A percentile compares a stretch with the other conserved stretches of the same genome.
phyloP scores from a whole-genome alignment of 2,329 filamentous ascomycete genomes.

The Chrysoporthe austroafricana region DNA sequence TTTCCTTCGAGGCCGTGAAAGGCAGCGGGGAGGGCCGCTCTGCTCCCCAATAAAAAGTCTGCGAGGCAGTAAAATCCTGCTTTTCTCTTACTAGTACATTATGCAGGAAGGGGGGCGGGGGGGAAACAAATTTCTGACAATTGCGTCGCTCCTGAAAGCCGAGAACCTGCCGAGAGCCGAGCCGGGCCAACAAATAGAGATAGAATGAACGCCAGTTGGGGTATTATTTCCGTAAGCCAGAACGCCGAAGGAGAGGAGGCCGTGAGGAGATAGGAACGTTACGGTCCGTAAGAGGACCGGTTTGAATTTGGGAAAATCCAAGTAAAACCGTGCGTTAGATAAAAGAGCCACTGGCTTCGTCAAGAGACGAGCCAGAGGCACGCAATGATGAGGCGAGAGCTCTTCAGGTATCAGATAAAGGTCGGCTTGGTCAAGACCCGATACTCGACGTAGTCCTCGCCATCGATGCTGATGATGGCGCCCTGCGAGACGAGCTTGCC shows the following conservation, averaged over 20 bases:
- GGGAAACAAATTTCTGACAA: neutral
- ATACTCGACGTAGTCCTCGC: constrained; percentile 70
- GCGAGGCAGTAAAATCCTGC: neutral
- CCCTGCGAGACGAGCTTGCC: constrained; percentile 67
- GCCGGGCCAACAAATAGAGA: neutral
- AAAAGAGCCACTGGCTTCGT: neutral
- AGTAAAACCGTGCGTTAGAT: neutral
- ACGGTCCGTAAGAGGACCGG: neutral
- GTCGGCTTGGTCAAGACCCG: constrained; percentile 66
- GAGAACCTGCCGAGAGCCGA: neutral
- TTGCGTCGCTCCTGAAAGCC: neutral
- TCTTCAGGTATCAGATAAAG: constrained; percentile 51
- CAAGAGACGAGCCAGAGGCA: neutral
- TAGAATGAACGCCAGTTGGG: constrained; percentile 14
- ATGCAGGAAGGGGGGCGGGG: neutral
- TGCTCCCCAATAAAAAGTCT: neutral
- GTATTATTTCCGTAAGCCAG: constrained; percentile 26
- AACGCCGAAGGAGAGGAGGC: constrained; percentile 29
- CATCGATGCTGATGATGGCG: constrained; percentile 66
- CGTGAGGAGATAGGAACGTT: neutral
- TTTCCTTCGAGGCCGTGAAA: neutral
- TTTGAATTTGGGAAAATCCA: neutral
- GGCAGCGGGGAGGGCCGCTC: neutral
- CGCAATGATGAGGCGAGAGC: neutral
- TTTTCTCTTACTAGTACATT: neutral